Conservation (phyloP, 108 stramenopile genomes). For the Nitzschia putrida region DNA sequence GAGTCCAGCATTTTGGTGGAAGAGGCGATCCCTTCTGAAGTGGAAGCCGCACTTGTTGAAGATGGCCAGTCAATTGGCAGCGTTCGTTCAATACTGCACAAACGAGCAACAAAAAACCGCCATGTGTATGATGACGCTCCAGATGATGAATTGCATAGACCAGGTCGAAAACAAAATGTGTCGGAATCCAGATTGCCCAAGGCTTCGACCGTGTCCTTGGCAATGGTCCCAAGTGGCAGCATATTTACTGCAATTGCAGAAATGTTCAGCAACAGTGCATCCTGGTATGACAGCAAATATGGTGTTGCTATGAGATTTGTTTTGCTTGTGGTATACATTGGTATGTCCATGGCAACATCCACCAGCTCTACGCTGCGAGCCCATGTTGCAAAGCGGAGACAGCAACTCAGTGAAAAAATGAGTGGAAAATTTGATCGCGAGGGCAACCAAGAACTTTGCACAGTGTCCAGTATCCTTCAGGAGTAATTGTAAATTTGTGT, state of each 20-base stretch:
- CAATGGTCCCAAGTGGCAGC: background rate
- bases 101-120: background rate
- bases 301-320: background rate
- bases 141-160: constrained; percentile 7
- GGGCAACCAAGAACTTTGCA: background rate
- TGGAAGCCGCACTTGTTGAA: background rate
- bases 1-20: constrained; percentile 1
- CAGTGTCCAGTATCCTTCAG: background rate
- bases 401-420: constrained; percentile 6
- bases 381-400: background rate
- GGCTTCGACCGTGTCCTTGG: background rate
- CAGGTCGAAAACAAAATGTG: too few species aligned
- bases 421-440: background rate
- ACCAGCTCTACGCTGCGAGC: background rate
- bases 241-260: background rate
- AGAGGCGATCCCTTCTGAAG: background rate
- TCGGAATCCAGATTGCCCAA: background rate
- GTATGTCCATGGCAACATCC: constrained; percentile 2
- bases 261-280: background rate
- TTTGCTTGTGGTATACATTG: constrained; percentile 6
- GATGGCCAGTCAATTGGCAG: background rate
- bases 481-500: background rate
- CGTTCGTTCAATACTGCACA: background rate
- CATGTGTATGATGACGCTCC: background rate
- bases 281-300: constrained; percentile 8